Conservation (phyloP, 192 early-diverging fungal species). For the Podila epigama region DNA sequence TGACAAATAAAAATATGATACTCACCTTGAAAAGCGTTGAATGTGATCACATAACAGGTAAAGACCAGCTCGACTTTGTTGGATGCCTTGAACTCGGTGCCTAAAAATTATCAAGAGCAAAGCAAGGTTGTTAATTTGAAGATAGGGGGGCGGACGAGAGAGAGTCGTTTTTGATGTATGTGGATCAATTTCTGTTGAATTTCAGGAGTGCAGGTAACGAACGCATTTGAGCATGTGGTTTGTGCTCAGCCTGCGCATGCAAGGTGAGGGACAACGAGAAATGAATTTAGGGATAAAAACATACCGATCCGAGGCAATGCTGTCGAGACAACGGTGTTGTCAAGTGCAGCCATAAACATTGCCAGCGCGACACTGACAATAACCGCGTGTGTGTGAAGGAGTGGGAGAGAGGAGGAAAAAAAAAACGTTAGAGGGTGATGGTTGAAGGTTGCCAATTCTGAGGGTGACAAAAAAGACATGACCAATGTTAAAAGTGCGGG, state of each 20-base stretch:
- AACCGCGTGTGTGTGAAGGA: too few relatives aligned
- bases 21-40: conserved; percentile 46
- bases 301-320: conserved; percentile 64
- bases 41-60: conserved; percentile 45
- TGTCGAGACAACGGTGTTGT: conserved; percentile 69
- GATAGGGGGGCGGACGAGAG: not conserved
- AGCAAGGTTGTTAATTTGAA: too few relatives aligned
- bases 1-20: not conserved
- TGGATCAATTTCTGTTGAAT: not conserved
- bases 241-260: not conserved
- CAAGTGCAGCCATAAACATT: conserved; percentile 66
- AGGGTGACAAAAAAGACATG: too few relatives aligned
- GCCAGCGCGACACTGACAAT: conserved; percentile 53
- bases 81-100: conserved; percentile 30
- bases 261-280: not conserved
- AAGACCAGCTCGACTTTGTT: conserved; percentile 44
- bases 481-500: too few relatives aligned
- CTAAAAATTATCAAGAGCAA: too few relatives aligned
- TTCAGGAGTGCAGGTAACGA: too few relatives aligned
- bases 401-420: too few relatives aligned
- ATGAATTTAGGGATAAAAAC: not conserved
- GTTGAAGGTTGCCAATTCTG: too few relatives aligned
- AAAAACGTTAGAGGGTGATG: too few relatives aligned
- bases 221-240: not conserved
- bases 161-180: not conserved